Percentiles rank a stretch among this genome's conserved stretches.
Conservation (phyloP, 2,329 filamentous ascomycete species). For the Hypoxylon sp. region DNA sequence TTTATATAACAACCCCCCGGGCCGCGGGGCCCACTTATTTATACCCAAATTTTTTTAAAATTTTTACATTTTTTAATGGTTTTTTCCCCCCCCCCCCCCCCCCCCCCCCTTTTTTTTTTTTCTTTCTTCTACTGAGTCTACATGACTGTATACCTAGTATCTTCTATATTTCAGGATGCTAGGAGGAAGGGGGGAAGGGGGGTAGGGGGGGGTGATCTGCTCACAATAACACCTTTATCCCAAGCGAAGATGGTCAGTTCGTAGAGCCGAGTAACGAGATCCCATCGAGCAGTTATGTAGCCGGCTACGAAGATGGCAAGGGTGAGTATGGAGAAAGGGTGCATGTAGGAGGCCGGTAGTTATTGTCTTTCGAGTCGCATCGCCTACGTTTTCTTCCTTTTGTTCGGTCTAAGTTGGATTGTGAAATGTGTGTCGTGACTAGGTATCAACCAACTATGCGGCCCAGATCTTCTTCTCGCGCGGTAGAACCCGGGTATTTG, state of each 20-base stretch:
- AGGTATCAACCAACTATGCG: neutral
- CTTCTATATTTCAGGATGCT: conserved; percentile 3
- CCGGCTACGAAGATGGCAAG: conserved; percentile 99
- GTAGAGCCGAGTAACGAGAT: conserved; percentile 96
- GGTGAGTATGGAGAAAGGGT: conserved; percentile 96
- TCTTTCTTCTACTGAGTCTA: neutral
- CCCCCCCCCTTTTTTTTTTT: no score
- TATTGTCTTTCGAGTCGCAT: conserved; percentile 48
- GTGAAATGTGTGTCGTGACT: neutral
- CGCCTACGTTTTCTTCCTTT: conserved; percentile 34
- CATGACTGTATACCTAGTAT: neutral
- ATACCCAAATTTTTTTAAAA: no score
- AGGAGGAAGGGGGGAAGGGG: neutral
- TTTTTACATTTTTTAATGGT: no score
- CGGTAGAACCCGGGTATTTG: neutral
- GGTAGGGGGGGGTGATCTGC: conserved; percentile 50
- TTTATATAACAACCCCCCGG: no score
- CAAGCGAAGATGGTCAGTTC: conserved; percentile 97
- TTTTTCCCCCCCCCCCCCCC: no score
- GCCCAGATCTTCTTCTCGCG: neutral
- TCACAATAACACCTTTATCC: conserved; percentile 97
- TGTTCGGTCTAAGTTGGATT: neutral
- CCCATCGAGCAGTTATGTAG: conserved; percentile 99
- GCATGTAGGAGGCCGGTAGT: conserved; percentile 74
- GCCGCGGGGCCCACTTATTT: no score